phyloP scores from a whole-genome alignment of 352 stramenopile species.

The Phytophthora colocasiae region DNA sequence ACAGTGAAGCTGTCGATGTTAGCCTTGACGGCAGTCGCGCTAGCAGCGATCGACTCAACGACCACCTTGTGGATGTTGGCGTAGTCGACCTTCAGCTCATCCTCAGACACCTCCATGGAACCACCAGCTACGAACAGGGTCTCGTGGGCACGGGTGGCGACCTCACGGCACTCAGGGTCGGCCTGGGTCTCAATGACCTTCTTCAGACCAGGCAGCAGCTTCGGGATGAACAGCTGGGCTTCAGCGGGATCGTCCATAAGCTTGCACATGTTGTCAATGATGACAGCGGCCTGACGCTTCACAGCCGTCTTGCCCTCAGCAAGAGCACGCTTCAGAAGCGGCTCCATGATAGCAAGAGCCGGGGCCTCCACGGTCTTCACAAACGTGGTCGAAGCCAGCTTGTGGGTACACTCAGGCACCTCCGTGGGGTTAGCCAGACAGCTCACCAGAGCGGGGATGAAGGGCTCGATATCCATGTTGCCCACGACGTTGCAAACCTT shows the following conservation, averaged over 20 bases:
- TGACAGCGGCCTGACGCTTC: slow-evolving; percentile 98
- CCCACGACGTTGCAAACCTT: slow-evolving; percentile 96
- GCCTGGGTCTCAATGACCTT: slow-evolving; percentile 96
- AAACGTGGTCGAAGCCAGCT: slow-evolving; percentile 98
- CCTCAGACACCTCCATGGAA: slow-evolving; percentile 90
- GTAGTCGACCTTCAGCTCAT: slow-evolving; percentile 94
- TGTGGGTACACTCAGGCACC: slow-evolving; percentile 99
- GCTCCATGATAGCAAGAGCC: slow-evolving; percentile 97
- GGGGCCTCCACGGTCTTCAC: slow-evolving; percentile 98
- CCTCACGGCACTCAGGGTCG: slow-evolving; percentile 97
- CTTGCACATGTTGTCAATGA: slow-evolving; percentile 99
- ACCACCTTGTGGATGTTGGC: slow-evolving; percentile 80
- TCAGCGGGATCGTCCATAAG: slow-evolving; percentile 98
- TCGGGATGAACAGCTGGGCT: slow-evolving; percentile 97
- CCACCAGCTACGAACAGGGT: slow-evolving; percentile 95
- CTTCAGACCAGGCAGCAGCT: slow-evolving; percentile 96
- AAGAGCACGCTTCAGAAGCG: slow-evolving; percentile 95
- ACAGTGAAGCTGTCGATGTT: slow-evolving; percentile 91
- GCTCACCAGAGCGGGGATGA: slow-evolving; percentile 97
- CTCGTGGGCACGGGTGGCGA: slow-evolving; percentile 93
- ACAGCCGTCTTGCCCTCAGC: slow-evolving; percentile 96
- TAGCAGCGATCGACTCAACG: slow-evolving; percentile 79
- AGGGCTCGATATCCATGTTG: slow-evolving; percentile 99
- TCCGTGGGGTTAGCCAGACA: slow-evolving; percentile 97
- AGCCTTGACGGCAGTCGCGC: slow-evolving; percentile 85